Base-by-base conservation (phyloP, 2,329 filamentous ascomycete genomes). In the Alternaria atra region DNA sequence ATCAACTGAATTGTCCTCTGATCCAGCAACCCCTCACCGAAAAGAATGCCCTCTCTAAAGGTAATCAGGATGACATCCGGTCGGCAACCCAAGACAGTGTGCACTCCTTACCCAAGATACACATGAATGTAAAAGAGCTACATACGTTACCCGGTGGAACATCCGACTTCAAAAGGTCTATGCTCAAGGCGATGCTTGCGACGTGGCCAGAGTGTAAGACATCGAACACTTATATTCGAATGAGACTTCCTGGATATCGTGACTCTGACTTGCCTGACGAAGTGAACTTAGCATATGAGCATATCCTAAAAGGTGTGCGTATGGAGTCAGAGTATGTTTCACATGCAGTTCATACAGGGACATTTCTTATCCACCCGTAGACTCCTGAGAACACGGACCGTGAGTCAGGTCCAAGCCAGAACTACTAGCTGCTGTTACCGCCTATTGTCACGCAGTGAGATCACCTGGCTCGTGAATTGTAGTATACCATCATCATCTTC, bases 131-230 rank as follows among this genome's bases (percentile, higher is more conserved):
- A 15, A 17, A 25, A 42, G 39, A 29, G 8, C 27, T 29, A 6
- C 8, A 6, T 29, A 29, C 8, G 8, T 8, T 29, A 29, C 17
- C 5, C 23, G 9, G 5, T 20, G n/a, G 13, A 40, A 13, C 1
- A 1, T 7, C 39, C 10, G 9, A 2, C 9, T 2, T 8, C 0
- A 20, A 4, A 8, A 13, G 5, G 4, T 23, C 17, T 2, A 0
- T 1, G 10, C 39, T 23, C 0, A 23, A 23, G 1, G 12, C 10
- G 17, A 23, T 10, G 23, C 10, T 13, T 23, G 17, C 20, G 10
- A 42, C 17, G 17, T 17, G 39, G 23, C 23, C 25, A 43, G 40
- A 43, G 23, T 23, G n/a, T n/a, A 13, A 48, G 2, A 23, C n/a
- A 15, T n/a, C 17, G 2, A 15, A 23, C 44, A 34, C 12, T 34